Base-by-base conservation (phyloP, 169 alveolate genomes). In the Plasmodium vinckei region DNA sequence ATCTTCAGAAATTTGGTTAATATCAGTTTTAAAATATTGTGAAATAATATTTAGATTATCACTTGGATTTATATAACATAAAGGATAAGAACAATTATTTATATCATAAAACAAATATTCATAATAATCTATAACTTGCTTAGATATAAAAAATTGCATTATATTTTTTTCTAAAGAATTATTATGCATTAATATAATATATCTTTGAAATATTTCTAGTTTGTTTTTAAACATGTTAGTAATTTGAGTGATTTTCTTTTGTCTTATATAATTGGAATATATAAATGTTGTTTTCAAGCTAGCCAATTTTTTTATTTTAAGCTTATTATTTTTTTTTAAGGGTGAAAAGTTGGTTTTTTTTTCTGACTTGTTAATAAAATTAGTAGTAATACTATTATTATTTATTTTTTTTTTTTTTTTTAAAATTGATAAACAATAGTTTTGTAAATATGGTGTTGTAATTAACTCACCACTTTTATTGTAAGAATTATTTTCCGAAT, bases 51-150 rank as follows among this genome's bases (percentile, higher is more conserved):
- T 13, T 19, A 59, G 4, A 51, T 72, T 59, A 19, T 44, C 60
- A 15, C 87, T 57, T 5, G 72, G 72, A 25, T 72, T 4, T 23
- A 49, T 46, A 49, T 57, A 72, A 33, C 87, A 72, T 3, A 72
- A n/a, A 9, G 89, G 71, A 21, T 25, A 79, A 15, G 71, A 39
- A 65, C 61, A 65, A 25, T 46, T 17, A 7, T 53, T 60, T 33
- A 79, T 10, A 9, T 79, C 72, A 46, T 65, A 23, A 59, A 79
- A 79, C 57, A 79, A 79, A 65, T 69, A 69, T 57, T 79, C 82
- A 54, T 79, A 79, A 44, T 79, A 57, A 25, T 79, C 17, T 1
- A 60, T 23, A 13, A 79, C 5, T 44, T 79, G 71, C 27, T 27
- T 49, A 13, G 89, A 79, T 65, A 56, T 33, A 54, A 49, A 79